phyloP scores from a whole-genome alignment of 208 protist genomes.

The Porcisia hertigi region DNA sequence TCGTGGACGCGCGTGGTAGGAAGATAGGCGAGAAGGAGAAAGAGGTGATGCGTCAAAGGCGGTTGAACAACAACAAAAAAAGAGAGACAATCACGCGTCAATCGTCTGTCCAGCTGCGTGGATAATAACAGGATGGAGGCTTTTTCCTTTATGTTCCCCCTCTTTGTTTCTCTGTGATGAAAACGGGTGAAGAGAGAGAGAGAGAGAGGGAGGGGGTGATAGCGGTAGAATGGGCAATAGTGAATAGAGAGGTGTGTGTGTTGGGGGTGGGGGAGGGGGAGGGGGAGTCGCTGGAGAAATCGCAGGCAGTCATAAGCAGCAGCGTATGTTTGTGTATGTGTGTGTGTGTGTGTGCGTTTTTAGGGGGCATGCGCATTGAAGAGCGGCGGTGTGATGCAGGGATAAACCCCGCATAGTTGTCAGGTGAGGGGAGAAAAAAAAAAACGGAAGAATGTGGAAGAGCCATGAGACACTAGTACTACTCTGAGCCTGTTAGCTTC shows the following conservation, averaged over 20 bases:
- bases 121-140: too few relatives aligned
- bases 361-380: neutral
- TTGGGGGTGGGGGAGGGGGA: neutral
- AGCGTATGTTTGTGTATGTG: neutral
- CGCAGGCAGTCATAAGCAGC: neutral
- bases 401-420: too few relatives aligned
- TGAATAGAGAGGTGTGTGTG: too few relatives aligned
- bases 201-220: neutral
- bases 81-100: too few relatives aligned
- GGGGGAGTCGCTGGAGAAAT: neutral
- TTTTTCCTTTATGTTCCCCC: neutral
- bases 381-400: neutral
- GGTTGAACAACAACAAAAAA: too few relatives aligned
- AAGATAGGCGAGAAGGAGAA: neutral
- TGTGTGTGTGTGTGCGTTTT: neutral
- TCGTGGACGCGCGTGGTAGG: neutral
- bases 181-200: neutral
- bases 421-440: constrained; percentile 5
- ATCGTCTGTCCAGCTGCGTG: too few relatives aligned
- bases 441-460: constrained; percentile 8
- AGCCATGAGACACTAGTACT: neutral
- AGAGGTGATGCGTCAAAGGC: neutral
- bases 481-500: neutral
- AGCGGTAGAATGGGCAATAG: neutral
- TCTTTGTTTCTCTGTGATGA: neutral